Percentiles rank a stretch among this genome's conserved stretches.
Evolutionary conservation across 257 asterid genomes (phyloP).

Genomic region (Mitragyna speciosa): DNA sequence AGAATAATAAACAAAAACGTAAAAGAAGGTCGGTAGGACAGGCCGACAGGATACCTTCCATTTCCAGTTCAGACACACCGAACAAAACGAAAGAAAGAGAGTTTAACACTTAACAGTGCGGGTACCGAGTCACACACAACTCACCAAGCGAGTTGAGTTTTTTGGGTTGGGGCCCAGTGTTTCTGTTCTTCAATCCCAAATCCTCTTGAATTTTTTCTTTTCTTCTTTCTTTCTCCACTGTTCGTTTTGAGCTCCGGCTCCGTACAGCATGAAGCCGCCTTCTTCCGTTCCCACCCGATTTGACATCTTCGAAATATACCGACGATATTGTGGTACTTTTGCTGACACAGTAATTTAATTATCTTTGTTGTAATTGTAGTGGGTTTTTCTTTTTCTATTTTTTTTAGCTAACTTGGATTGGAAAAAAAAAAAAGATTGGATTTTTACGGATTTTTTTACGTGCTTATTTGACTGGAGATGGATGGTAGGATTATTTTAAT

Average conservation of each 20-base stretch:
- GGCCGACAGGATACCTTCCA: too few relatives aligned
- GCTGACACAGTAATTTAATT: not conserved
- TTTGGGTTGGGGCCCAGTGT: not conserved
- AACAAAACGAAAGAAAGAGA: too few relatives aligned
- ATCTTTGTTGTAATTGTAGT: not conserved
- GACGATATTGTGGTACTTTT: conserved; percentile 66
- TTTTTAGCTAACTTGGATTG: not conserved
- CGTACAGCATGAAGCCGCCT: conserved; percentile 48
- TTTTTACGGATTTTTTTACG: not conserved
- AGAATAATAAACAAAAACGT: too few relatives aligned
- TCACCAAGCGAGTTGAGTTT: conserved; percentile 4
- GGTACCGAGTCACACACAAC: not conserved
- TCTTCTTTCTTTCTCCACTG: not conserved
- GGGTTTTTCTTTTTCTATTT: conserved; percentile 3
- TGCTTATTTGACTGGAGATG: not conserved
- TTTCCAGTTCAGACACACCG: too few relatives aligned
- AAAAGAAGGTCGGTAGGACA: too few relatives aligned
- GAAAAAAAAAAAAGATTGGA: not conserved
- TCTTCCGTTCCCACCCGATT: conserved; percentile 25
- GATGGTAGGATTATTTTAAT: not conserved
- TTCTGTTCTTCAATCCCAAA: not conserved
- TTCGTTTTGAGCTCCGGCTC: conserved; percentile 2
- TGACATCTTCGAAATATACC: conserved; percentile 60
- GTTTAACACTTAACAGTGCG: too few relatives aligned
- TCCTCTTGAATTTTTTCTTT: not conserved